Evolutionary conservation across 345 rosid species (phyloP).

Genomic region (Syzygium aqueum): DNA sequence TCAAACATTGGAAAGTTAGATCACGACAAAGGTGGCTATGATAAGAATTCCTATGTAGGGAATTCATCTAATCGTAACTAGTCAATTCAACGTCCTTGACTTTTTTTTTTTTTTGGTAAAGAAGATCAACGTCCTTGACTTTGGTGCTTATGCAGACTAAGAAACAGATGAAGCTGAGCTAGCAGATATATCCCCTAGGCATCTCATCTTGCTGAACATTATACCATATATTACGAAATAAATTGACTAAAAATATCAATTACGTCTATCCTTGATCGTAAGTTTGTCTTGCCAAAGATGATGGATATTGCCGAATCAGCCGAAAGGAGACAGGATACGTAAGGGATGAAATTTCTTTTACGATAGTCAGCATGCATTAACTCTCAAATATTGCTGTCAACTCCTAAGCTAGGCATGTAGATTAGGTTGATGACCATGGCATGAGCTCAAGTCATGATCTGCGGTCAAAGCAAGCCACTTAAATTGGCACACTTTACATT

Average conservation of each 20-base stretch:
- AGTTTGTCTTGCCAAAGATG: neutral
- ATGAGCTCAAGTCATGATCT: neutral
- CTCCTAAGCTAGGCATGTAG: neutral
- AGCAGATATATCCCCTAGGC: neutral
- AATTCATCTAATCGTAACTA: neutral
- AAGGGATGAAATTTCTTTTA: neutral
- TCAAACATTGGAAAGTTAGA: neutral
- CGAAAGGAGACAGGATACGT: neutral
- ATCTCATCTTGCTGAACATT: neutral
- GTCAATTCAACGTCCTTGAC: neutral
- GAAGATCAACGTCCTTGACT: neutral
- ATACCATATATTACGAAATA: neutral
- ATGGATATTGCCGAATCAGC: neutral
- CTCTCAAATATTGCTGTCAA: neutral
- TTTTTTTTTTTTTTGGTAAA: too few species aligned
- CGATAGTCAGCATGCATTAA: neutral
- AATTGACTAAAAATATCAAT: neutral
- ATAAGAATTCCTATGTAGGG: neutral
- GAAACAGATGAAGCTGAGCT: neutral
- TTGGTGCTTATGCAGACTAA: neutral
- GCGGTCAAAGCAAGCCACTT: neutral
- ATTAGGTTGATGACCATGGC: neutral
- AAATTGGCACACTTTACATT: neutral
- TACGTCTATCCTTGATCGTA: neutral
- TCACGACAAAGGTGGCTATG: neutral